phyloP scores from a whole-genome alignment of 1,139 yeast species.

The Pneumocystis jirovecii region DNA sequence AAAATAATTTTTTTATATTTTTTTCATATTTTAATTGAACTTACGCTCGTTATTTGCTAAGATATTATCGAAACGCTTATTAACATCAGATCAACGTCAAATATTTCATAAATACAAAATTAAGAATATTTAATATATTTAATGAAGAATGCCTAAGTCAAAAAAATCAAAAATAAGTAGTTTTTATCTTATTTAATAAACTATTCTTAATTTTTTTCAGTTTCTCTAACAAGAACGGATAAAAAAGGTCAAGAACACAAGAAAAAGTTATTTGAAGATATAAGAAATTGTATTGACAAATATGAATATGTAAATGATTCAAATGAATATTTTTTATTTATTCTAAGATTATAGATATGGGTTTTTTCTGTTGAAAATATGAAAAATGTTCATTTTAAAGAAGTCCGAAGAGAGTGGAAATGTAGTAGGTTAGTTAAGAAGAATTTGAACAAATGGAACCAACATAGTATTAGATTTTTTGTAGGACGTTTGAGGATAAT shows the following conservation, averaged over 20 bases:
- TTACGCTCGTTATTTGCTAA: neutral
- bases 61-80: too few relatives aligned
- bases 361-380: conserved; percentile 78
- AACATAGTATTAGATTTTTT: conserved; percentile 23
- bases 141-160: conserved; percentile 68
- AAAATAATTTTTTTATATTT: neutral
- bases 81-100: neutral
- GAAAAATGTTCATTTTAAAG: conserved; percentile 90
- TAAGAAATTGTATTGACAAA: conserved; percentile 64
- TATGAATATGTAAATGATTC: conserved; percentile 38
- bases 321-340: neutral
- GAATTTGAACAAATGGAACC: neutral
- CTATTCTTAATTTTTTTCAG: conserved; percentile 21
- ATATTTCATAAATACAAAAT: neutral
- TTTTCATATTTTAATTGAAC: neutral
- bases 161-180: conserved; percentile 62
- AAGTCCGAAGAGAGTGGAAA: conserved; percentile 78
- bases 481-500: conserved; percentile 88
- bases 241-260: conserved; percentile 90
- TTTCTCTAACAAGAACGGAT: conserved; percentile 90
- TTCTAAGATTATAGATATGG: conserved; percentile 33
- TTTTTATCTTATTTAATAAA: conserved; percentile 1
- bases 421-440: conserved; percentile 36
- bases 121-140: neutral
- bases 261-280: conserved; percentile 77